Conservation (phyloP, 2,329 filamentous ascomycete species). For the Sarocladium oryzae region DNA sequence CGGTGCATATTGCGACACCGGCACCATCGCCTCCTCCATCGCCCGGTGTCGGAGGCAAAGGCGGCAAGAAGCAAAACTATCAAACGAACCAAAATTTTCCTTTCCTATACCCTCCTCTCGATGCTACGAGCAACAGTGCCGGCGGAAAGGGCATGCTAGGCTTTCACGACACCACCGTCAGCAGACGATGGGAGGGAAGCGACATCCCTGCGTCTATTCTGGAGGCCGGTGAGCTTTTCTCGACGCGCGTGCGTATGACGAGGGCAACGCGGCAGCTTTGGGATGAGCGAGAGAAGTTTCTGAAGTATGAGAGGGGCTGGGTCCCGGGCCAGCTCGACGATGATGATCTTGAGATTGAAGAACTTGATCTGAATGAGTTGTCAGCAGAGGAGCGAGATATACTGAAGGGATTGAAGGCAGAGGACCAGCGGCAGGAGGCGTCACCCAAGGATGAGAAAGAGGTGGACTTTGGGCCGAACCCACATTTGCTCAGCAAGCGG, state of each 20-base stretch:
- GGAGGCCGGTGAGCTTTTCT: slow-evolving; percentile 89
- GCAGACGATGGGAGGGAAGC: slow-evolving; percentile 84
- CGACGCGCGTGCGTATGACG: slow-evolving; percentile 83
- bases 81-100: slow-evolving; percentile 99
- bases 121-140: slow-evolving; percentile 80
- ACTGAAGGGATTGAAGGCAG: slow-evolving; percentile 35
- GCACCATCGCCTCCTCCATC: slow-evolving; percentile 93
- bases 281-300: slow-evolving; percentile 86
- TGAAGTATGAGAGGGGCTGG: slow-evolving; percentile 91
- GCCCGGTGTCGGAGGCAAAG: slow-evolving; percentile 78
- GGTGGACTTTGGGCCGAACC: slow-evolving; percentile 41
- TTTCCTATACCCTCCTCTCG: slow-evolving; percentile 91
- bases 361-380: slow-evolving; percentile 39
- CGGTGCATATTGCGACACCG: slow-evolving; percentile 97
- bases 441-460: slow-evolving; percentile 18
- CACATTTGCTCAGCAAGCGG: slow-evolving; percentile 41
- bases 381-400: slow-evolving; percentile 33
- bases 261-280: slow-evolving; percentile 87
- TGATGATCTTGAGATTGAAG: slow-evolving; percentile 39
- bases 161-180: slow-evolving; percentile 72
- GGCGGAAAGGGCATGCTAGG: slow-evolving; percentile 83
- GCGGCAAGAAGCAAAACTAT: slow-evolving; percentile 97
- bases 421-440: slow-evolving; percentile 23
- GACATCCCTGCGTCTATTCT: slow-evolving; percentile 92
- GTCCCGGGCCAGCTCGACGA: slow-evolving; percentile 38